A percentile compares a stretch with the other conserved stretches of the same genome.
phyloP scores from a whole-genome alignment of 176 grass and related monocot genomes.

The Triticum aestivum region DNA sequence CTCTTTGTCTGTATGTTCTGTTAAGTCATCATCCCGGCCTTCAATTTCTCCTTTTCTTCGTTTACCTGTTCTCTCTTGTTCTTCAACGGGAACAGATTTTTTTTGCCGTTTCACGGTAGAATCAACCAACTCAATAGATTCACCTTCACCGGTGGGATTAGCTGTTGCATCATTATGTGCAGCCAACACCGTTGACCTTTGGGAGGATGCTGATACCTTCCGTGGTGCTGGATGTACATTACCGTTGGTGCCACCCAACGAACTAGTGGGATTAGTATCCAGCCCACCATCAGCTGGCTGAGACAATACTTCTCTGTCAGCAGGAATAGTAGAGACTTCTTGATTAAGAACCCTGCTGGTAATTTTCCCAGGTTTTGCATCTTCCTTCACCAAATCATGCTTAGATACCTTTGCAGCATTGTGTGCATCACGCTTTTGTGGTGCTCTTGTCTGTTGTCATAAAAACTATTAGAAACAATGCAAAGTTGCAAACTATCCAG shows the following conservation, averaged over 20 bases:
- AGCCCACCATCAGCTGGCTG: conserved; percentile 44
- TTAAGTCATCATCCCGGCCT: conserved; percentile 39
- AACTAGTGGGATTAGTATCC: conserved; percentile 28
- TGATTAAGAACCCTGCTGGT: conserved; percentile 51
- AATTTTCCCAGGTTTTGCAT: conserved; percentile 69
- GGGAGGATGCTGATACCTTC: conserved; percentile 45
- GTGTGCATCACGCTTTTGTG: conserved; percentile 58
- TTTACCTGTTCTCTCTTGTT: conserved; percentile 75
- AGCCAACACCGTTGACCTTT: conserved; percentile 37
- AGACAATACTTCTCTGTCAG: conserved; percentile 48
- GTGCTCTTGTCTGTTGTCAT: conserved; percentile 49
- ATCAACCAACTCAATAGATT: conserved; percentile 50
- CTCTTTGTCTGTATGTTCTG: conserved; percentile 58
- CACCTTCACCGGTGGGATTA: conserved; percentile 41
- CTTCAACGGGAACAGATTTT: conserved; percentile 51
- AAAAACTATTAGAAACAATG: conserved; percentile 27
- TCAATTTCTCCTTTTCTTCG: conserved; percentile 79
- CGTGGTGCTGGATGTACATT: conserved; percentile 17
- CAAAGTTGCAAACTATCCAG: conserved; percentile 3
- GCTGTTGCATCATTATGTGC: conserved; percentile 37
- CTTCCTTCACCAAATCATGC: conserved; percentile 64
- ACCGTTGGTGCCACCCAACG: conserved; percentile 43
- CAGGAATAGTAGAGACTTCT: conserved; percentile 36
- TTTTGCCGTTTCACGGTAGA: conserved; percentile 64
- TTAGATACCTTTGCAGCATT: conserved; percentile 69